Percentiles rank a stretch among this genome's conserved stretches.
Conservation (phyloP, 495 filamentous ascomycete genomes). For the Neurospora terricola region DNA sequence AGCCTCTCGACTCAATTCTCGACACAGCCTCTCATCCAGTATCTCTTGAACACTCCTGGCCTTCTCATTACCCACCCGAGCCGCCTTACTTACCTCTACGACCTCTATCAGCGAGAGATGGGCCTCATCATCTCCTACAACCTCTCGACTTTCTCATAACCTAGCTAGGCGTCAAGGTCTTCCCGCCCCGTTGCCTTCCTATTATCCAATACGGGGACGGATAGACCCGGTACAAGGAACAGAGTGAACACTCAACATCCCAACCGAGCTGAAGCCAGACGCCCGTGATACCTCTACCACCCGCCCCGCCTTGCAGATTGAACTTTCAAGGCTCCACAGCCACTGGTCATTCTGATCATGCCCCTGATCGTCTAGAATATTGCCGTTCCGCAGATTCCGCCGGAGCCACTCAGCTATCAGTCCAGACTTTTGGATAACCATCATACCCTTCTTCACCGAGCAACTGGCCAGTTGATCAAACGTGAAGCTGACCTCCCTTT, state of each 20-base stretch:
- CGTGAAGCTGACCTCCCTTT: not conserved
- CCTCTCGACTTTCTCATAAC: not conserved
- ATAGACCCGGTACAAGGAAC: not conserved
- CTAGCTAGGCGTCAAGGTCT: not conserved
- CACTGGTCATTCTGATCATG: not conserved
- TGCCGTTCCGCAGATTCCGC: not conserved
- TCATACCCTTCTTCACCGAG: not conserved
- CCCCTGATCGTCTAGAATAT: not conserved
- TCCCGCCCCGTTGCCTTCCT: not conserved
- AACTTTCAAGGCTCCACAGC: not conserved
- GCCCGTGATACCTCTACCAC: not conserved
- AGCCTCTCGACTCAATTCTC: not conserved
- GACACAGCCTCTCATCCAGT: not conserved
- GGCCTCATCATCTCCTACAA: not conserved
- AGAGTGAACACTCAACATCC: not conserved
- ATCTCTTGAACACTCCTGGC: not conserved
- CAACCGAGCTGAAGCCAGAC: not conserved
- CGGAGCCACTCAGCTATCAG: not conserved
- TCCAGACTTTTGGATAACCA: not conserved
- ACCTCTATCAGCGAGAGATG: not conserved
- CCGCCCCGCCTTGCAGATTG: not conserved
- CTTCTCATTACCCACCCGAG: not conserved
- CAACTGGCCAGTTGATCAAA: not conserved
- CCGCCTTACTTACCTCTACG: not conserved
- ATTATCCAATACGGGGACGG: not conserved